Evolutionary conservation across 257 asterid genomes (phyloP), one percentile per base, ranked within the genome.

Genomic region (Primulina tabacum): DNA sequence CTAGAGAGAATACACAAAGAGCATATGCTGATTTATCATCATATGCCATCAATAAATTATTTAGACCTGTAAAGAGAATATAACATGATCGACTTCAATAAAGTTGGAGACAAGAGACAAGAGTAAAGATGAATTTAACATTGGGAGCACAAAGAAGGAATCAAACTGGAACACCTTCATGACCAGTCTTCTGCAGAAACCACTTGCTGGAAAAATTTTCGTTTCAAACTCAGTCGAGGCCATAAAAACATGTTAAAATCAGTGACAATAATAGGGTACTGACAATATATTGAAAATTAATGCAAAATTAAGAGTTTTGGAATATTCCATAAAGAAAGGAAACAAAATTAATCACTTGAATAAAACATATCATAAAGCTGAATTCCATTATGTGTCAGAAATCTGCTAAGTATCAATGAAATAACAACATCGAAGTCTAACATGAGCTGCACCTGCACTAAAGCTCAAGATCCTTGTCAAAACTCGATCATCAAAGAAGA

Each of bases 21-120:
- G 99, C 99, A 77, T 82, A 90, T 12, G 99, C 97, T 37, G 99
- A 85, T 82, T 90, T 93, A 76, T 93, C 97, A 8, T 93, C 96
- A 72, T 90, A 93, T 18, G 97, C 95, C 94, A 85, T 85, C 86
- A 93, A 77, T 68, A 93, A 69, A 80, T 90, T 93, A 80, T 93
- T 93, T 75, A 93, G 82, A 79, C 99, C 99, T 90, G 77, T 20
- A 60, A 76, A 65, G 60, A 43, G 55, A 64, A 65, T n/a, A 35
- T 43, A 73, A 35, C 43, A 68, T n/a, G 59, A 66, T 67, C 10
- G 40, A 70, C 50, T 59, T 67, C 52, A 28, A 64, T 58, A 62
- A 59, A 60, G 12, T 43, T 4, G 38, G 71, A 70, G 35, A 38
- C 34, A 73, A 50, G 64, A 40, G 33, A 24, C 26, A 24, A 0